Evolutionary conservation across 2,329 filamentous ascomycete genomes (phyloP), one percentile per base, ranked within the genome.

Genomic region (Venturia nashicola): DNA sequence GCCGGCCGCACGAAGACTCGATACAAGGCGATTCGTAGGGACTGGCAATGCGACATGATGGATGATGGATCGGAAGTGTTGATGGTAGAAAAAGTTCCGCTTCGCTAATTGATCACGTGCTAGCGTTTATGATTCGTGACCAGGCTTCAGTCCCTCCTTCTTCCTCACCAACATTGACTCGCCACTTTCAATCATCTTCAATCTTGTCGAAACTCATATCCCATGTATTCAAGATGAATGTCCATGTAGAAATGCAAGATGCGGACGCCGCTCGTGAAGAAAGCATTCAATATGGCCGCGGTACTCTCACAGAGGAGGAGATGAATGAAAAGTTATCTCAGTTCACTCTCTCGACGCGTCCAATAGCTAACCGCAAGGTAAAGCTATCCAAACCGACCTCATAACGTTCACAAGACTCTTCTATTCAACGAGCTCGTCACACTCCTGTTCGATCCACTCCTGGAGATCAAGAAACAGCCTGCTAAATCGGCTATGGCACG

Each of bases 401-500:
- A 79, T 67, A 99, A 97, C 68, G 84, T 88, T 69, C 85, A 85
- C 46, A 85, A 84, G 66, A 97, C 93, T 0, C 78, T 95, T 11
- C 84, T 85, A 5, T 99, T 99, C 72, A 88, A 90, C 65, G 86
- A 89, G 4, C 80, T 99, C 0, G 91, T 88, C 72, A 78, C 82
- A 18, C 81, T 82, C 32, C 81, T 99, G 0, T 97, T 99, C 78
- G 88, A 96, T 69, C 91, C 91, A 1, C 76, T 88, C 11, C 82
- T 82, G 65, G 87, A 93, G 40, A 91, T 90, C 71, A 91, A 88
- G 70, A 92, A 92, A 71, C 84, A 82, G 66, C 85, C 85, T 0
- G 75, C 82, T 0, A 57, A 57, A 0, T 75, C 82, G 0, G 78
- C 79, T 1, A 74, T 79, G 9, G 76, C 80, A 34, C 81, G 83